Evolutionary conservation across 164 flowering plant species (phyloP), one percentile per base, ranked within the genome.

Genomic region (Vitis rotundifolia): DNA sequence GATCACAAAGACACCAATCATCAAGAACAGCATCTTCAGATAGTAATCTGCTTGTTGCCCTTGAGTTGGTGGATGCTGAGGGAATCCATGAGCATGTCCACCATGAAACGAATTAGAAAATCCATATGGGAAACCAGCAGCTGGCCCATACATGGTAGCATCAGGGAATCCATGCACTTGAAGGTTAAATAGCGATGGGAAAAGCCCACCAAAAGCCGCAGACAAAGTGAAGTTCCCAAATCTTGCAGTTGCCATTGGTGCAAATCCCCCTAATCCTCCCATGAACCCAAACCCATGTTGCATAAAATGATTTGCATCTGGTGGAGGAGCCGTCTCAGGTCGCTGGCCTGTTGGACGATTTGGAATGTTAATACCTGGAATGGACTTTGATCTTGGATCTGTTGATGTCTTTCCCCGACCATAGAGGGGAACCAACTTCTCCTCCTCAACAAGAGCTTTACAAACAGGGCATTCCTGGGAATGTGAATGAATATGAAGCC

Each of bases 401-500:
- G 76, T 68, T 3, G 83, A 78, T 4, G 78, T 67, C 60, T 85
- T 86, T 3, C 92, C 92, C 58, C 92, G 73, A 5, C 92, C 92
- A 72, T 88, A 88, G 14, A 88, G 70, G 9, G 92, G 92, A 13
- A 88, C 84, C 74, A 88, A 69, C 66, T 86, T 85, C 59, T 88
- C 81, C 78, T 88, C 89, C 70, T 85, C 78, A 5, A 88, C 63
- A 8, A 83, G 75, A 48, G 92, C 90, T 73, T 88, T 88, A 68
- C 92, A 88, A 59, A 88, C 90, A 3, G 92, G 92, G 72, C 92
- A 88, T 57, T 83, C 90, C 10, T 74, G 82, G 26, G 79, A 80
- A 16, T 74, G 83, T 1, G 92, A 88, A 44, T 88, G 92, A 63
- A 66, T 58, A 31, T 76, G 78, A 4, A 88, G 85, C 92, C 92